Evolutionary conservation across 176 grass and related monocot species (phyloP).

Genomic region (Themeda triandra): DNA sequence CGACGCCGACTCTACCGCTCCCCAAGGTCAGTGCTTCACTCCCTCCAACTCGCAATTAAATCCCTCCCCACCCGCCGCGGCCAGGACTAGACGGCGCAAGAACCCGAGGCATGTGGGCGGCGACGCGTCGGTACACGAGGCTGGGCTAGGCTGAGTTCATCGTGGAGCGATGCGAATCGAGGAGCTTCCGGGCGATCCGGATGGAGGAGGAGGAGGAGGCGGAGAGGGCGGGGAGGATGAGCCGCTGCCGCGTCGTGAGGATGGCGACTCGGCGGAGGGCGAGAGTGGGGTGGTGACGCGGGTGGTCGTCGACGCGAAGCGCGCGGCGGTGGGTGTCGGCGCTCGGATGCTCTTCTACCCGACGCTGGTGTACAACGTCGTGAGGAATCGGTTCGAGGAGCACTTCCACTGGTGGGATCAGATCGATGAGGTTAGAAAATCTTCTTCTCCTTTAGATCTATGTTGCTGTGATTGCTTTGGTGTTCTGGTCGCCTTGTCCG

Average conservation of each 20-base stretch:
- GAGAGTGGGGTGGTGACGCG: conserved; percentile 21
- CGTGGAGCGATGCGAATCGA: conserved; percentile 59
- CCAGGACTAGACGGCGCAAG: too few species aligned
- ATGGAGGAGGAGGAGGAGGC: background rate
- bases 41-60: fast-evolving
- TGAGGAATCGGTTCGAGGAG: conserved; percentile 68
- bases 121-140: too few species aligned
- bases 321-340: conserved; percentile 71
- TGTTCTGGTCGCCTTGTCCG: background rate
- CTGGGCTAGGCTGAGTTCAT: background rate
- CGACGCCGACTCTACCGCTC: too few species aligned
- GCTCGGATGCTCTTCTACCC: conserved; percentile 93
- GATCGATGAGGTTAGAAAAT: conserved; percentile 64
- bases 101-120: too few species aligned
- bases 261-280: background rate
- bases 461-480: background rate
- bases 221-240: background rate
- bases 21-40: too few species aligned
- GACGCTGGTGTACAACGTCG: conserved; percentile 85
- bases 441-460: background rate
- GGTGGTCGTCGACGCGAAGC: conserved; percentile 58
- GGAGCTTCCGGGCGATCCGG: conserved; percentile 50
- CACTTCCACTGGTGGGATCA: conserved; percentile 98
- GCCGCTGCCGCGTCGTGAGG: conserved; percentile 12
- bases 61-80: too few species aligned